These are phyloP conservation scores for Trametes versicolor DNA, from an alignment of 1,284 basidiomycete genomes.

Conservation along the genomic window DNA sequence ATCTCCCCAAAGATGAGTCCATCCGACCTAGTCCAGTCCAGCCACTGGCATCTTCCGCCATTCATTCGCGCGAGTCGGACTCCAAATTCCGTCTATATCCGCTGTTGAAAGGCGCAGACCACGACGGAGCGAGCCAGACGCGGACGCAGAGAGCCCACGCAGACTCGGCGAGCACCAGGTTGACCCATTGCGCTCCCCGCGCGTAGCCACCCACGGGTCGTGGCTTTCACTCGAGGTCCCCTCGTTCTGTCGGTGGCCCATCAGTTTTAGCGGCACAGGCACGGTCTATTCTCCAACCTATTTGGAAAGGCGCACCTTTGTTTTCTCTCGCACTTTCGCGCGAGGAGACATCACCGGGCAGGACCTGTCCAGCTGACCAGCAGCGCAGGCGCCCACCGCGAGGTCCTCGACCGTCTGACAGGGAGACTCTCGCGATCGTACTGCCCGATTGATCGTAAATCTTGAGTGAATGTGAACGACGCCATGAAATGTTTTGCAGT, in stretches of 20 bases:
- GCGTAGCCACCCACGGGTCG: conserved; percentile 1
- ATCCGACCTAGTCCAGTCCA: background rate
- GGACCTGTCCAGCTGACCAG: conserved; percentile 14
- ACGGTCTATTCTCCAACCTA: conserved; percentile 1
- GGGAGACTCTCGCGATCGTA: background rate
- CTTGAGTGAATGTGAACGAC: background rate
- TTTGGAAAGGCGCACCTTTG: conserved; percentile 11
- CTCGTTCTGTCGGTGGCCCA: background rate
- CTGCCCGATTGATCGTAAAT: conserved; percentile 2
- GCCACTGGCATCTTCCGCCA: background rate
- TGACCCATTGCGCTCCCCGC: background rate
- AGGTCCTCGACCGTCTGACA: background rate
- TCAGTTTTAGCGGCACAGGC: conserved; percentile 20
- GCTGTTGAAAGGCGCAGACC: background rate
- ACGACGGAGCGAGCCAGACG: background rate
- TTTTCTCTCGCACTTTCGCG: conserved; percentile 16
- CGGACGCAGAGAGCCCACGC: background rate
- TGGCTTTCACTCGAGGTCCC: background rate
- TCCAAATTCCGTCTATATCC: background rate
- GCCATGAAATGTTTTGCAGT: background rate
- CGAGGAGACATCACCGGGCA: background rate
- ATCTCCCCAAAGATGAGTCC: background rate
- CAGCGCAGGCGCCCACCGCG: background rate
- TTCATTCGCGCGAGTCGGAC: background rate
- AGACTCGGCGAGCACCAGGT: background rate